Evolutionary conservation across 345 rosid genomes (phyloP), one percentile per base, ranked within the genome.

Genomic region (Nasturtium officinale): DNA sequence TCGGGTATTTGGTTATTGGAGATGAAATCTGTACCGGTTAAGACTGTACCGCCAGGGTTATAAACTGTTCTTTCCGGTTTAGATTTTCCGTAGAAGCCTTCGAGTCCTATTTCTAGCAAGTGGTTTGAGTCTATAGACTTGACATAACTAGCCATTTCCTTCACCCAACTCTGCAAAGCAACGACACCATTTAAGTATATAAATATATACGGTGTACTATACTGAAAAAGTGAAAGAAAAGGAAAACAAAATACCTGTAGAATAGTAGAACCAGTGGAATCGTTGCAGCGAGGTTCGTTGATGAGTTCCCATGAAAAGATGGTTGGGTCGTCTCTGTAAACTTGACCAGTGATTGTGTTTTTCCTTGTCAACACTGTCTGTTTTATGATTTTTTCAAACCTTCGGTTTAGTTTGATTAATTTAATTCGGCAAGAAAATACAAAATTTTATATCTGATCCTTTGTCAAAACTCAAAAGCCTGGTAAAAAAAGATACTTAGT

Each of bases 301-400:
- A 93, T 93, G 9, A 93, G 87, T 68, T 93, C 98, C 98, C 97
- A 93, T 58, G 98, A 87, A 68, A 93, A 85, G 46, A 92, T 86
- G 60, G 85, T 83, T 0, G 93, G 87, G 72, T 92, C 98, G 23
- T 92, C 93, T 78, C 81, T 86, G 46, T 92, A 88, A 26, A 81
- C 74, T 20, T 82, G 73, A 26, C 93, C 88, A 11, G 93, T 92
- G 46, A 90, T 74, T 9, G 90, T 61, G 80, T 90, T 92, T 53
- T 12, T 63, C 79, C 98, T 88, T 30, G 88, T 90, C 65, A 88
- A 61, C 67, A 92, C 82, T 0, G 90, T 78, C 93, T 92, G 90
- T 73, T 61, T 65, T 72, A 58, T 30, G 10, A 29, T 50, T 29
- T 60, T 25, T 61, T 77, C 75, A 50, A 71, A 70, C 29, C 71